Evolutionary conservation across 1,139 yeast species (phyloP), one percentile per base, ranked within the genome.

Genomic region (Pichia sp.): DNA sequence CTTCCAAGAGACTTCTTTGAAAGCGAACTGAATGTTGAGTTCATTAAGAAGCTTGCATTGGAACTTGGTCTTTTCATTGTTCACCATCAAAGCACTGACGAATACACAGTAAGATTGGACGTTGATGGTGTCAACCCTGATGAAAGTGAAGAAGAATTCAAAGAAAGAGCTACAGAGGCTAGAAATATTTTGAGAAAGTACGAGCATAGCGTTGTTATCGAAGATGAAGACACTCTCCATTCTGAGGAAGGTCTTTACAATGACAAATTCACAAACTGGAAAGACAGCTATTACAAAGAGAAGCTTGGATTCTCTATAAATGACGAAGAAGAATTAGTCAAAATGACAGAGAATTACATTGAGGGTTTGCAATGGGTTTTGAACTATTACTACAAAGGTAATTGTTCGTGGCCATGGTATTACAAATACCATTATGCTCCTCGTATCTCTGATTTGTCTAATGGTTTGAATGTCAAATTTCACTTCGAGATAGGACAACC

Each of bases 341-440:
- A 72, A 22, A 58, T 86, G 51, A 73, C 94, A n/a, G 77, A 77
- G 48, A 88, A 86, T 58, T 88, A 87, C 55, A 67, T 88, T 32
- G 95, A 88, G 61, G 97, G 97, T 49, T 68, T 88, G 46, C 97
- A 88, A 61, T 88, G 97, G 97, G 96, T 88, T 13, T 67, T 88
- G 59, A 80, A 73, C 53, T 88, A 88, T 61, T 88, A 88, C 59
- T 88, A 86, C 55, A 73, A 74, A 49, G 97, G 96, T 18, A 80
- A 85, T 54, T 84, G 84, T 32, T 86, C 96, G 3, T 88, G 97
- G 97, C 81, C 85, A 39, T 88, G 96, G 96, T 88, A 75, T 56
- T 88, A 73, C 57, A 74, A 68, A 48, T 85, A 84, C 59, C 96
- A 88, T 58, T 88, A 88, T 59, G 74, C 97, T 11, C 97, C 97